phyloP scores from a whole-genome alignment of 306 rosid species.

The Citrullus colocynthis region DNA sequence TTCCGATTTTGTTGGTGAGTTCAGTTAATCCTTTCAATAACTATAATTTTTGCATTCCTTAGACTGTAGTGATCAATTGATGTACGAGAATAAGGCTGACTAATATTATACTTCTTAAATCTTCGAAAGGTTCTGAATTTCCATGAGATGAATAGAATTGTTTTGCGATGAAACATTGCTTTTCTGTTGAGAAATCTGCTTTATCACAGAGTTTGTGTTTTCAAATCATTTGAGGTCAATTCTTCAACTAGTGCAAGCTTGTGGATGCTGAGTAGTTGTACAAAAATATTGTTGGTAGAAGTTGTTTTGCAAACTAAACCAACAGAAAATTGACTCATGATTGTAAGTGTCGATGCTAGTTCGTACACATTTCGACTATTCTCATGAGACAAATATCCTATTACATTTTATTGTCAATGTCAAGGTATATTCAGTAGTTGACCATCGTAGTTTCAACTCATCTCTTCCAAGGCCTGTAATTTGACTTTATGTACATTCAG shows the following conservation, averaged over 20 bases:
- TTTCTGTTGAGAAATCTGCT: background rate
- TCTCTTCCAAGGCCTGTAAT: no score
- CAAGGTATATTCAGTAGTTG: no score
- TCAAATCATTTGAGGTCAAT: no score
- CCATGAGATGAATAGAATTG: background rate
- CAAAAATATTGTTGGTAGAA: background rate
- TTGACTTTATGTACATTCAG: no score
- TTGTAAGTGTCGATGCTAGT: no score
- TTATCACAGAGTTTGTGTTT: background rate
- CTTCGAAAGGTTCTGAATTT: background rate
- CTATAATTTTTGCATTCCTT: no score
- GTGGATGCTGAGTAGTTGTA: background rate
- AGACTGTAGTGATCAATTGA: background rate
- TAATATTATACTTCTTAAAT: background rate
- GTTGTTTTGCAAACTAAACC: background rate
- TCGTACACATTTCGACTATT: no score
- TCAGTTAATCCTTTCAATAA: background rate
- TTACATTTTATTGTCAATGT: no score
- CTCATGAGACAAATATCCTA: no score
- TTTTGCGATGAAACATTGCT: background rate
- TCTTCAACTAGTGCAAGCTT: no score
- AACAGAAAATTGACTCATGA: background rate
- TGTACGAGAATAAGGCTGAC: background rate
- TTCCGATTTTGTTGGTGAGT: background rate
- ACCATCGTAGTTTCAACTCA: no score